Conservation (phyloP, 768 basidiomycete genomes). For the Phaeolepiota aurea region DNA sequence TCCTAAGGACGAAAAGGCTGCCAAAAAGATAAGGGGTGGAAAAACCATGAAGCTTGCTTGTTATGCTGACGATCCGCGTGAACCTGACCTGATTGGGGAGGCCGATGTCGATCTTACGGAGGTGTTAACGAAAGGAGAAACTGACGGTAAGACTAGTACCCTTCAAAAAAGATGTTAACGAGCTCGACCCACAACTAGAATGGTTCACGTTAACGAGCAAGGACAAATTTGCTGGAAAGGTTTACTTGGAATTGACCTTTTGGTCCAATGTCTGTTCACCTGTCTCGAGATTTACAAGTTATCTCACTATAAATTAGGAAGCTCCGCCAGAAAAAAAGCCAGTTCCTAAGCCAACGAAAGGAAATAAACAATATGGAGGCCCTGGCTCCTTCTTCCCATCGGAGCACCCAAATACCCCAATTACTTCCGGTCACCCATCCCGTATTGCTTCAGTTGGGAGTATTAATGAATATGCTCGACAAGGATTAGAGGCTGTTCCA, state of each 20-base stretch:
- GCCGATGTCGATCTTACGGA: constrained; percentile 79
- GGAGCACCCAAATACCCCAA: constrained; percentile 22
- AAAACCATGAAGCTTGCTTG: constrained; percentile 74
- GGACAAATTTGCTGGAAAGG: constrained; percentile 90
- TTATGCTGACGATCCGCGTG: constrained; percentile 91
- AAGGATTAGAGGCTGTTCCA: constrained; percentile 45
- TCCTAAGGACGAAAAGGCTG: constrained; percentile 45
- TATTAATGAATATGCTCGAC: constrained; percentile 26
- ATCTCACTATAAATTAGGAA: constrained; percentile 53
- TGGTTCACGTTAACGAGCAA: constrained; percentile 91
- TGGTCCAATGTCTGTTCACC: constrained; percentile 78
- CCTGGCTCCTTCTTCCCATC: constrained; percentile 67
- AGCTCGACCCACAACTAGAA: constrained; percentile 38
- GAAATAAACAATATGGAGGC: constrained; percentile 64
- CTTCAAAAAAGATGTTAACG: neutral
- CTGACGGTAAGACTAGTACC: constrained; percentile 66
- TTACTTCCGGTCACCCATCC: constrained; percentile 17
- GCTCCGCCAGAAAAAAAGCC: constrained; percentile 68
- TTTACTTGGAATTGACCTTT: constrained; percentile 94
- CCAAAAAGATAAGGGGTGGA: constrained; percentile 58
- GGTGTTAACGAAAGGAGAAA: constrained; percentile 90
- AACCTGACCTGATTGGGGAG: constrained; percentile 96
- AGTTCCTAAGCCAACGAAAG: constrained; percentile 37
- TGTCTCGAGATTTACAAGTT: neutral
- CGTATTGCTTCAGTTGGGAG: constrained; percentile 24